A percentile compares a stretch with the other conserved stretches of the same genome.
phyloP scores from a whole-genome alignment of 1,139 yeast species.

The Taphrina confusa region DNA sequence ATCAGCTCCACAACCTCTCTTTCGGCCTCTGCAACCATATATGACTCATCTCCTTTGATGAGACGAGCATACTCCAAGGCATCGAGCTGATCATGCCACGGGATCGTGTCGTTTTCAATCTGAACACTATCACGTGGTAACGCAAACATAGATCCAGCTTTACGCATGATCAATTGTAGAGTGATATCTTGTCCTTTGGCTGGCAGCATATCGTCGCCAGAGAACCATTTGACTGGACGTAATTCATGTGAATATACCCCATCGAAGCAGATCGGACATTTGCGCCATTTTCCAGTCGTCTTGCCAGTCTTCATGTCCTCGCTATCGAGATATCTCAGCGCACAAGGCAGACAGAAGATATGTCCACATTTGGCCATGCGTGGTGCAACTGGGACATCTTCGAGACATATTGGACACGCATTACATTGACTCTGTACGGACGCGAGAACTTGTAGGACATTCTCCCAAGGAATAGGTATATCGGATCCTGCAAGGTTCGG shows the following conservation, averaged over 20 bases:
- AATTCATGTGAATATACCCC: conserved; percentile 60
- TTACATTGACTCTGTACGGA: conserved; percentile 60
- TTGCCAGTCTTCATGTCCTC: conserved; percentile 39
- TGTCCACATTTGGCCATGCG: conserved; percentile 96
- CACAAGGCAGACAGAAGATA: conserved; percentile 78
- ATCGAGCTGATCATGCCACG: conserved; percentile 46
- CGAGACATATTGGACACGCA: conserved; percentile 86
- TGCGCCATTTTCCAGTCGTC: conserved; percentile 52
- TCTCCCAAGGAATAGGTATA: conserved; percentile 61
- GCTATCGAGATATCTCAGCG: conserved; percentile 64
- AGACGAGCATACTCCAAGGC: conserved; percentile 58
- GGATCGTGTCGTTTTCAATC: conserved; percentile 40
- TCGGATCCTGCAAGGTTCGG: conserved; percentile 73
- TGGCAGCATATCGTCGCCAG: conserved; percentile 66
- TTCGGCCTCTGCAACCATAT: conserved; percentile 57
- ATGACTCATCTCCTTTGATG: conserved; percentile 62
- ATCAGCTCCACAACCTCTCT: conserved; percentile 58
- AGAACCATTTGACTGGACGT: conserved; percentile 66
- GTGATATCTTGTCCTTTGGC: conserved; percentile 60
- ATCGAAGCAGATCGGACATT: conserved; percentile 85
- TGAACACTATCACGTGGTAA: conserved; percentile 54
- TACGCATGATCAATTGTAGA: conserved; percentile 71
- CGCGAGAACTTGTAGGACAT: conserved; percentile 69
- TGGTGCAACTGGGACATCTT: conserved; percentile 84
- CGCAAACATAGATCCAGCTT: conserved; percentile 60